phyloP scores from a whole-genome alignment of 2,329 filamentous ascomycete genomes.

The Botrytis pseudocinerea region DNA sequence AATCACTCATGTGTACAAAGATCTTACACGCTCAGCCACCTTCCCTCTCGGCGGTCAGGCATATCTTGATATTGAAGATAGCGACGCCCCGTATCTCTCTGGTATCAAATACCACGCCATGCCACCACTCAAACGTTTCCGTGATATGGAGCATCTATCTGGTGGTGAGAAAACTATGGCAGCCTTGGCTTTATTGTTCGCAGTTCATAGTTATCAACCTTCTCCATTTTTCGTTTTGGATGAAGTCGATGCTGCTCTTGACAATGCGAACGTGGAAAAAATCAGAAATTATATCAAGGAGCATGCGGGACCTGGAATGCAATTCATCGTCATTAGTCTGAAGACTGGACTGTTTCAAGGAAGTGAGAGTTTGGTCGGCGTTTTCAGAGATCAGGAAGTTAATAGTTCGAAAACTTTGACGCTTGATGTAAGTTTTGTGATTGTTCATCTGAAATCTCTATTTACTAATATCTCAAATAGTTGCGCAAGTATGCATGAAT shows the following conservation, averaged over 20 bases:
- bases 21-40: conserved; percentile 85
- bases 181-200: conserved; percentile 91
- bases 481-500: conserved; percentile 37
- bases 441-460: background rate
- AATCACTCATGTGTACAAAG: conserved; percentile 91
- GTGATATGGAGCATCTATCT: conserved; percentile 97
- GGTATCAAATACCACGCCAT: conserved; percentile 99
- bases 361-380: conserved; percentile 91
- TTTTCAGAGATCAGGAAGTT: conserved; percentile 90
- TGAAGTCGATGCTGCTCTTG: conserved; percentile 96
- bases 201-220: conserved; percentile 94
- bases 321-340: conserved; percentile 96
- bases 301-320: conserved; percentile 94
- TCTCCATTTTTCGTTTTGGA: conserved; percentile 97
- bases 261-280: conserved; percentile 94
- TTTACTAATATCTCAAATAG: conserved; percentile 29
- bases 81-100: conserved; percentile 91
- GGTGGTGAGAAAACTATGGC: conserved; percentile 99
- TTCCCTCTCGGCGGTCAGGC: conserved; percentile 88
- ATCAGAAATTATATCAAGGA: conserved; percentile 96
- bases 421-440: conserved; percentile 75
- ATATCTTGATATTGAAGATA: conserved; percentile 89
- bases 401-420: conserved; percentile 92
- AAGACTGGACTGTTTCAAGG: conserved; percentile 96
- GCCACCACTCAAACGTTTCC: conserved; percentile 96